Evolutionary conservation across 768 basidiomycete genomes (phyloP), one percentile per base, ranked within the genome.

Genomic region (Suillus weaverae): DNA sequence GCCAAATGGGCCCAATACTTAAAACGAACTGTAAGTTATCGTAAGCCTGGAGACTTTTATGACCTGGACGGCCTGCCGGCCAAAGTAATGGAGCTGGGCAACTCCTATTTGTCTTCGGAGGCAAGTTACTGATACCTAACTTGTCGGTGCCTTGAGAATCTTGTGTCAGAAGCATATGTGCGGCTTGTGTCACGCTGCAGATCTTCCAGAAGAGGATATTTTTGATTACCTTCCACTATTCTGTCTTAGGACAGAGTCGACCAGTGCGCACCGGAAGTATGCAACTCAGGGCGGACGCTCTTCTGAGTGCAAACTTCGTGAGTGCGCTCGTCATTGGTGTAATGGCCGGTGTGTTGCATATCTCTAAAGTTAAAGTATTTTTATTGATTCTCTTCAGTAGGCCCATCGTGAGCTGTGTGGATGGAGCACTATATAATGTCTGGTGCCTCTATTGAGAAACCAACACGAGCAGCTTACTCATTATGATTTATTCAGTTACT

Each of bases 401-500:
- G 53, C 33, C 32, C 10, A 54, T 35, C 3, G 20, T 54, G 33
- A 35, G 32, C 20, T 54, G 18, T 33, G 32, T 54, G 10, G 18
- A 32, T 51, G 16, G 30, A 51, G 16, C 16, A 16, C 50, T 54
- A 54, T 54, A 54, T 35, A 54, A 54, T 54, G 53, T 20, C 20
- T 7, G 20, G 11, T 33, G 3, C 20, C 33, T 54, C 33, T 3
- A 6, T n/a, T n/a, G 32, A 54, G 11, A n/a, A 33, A 33, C 32
- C 35, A 26, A 43, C n/a, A 33, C 10, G 44, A 62, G 26, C 48
- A 62, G 46, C 46, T 35, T n/a, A 32, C 26, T 14, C 39, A 63
- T 33, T 9, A 64, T 64, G 59, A 26, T 62, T 48, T 39, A 38
- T 26, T 64, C 36, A 32, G 18, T 64, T 14, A 36, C 20, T 53